phyloP scores from a whole-genome alignment of 2,329 filamentous ascomycete species.

The Ophiostoma angusticollis region DNA sequence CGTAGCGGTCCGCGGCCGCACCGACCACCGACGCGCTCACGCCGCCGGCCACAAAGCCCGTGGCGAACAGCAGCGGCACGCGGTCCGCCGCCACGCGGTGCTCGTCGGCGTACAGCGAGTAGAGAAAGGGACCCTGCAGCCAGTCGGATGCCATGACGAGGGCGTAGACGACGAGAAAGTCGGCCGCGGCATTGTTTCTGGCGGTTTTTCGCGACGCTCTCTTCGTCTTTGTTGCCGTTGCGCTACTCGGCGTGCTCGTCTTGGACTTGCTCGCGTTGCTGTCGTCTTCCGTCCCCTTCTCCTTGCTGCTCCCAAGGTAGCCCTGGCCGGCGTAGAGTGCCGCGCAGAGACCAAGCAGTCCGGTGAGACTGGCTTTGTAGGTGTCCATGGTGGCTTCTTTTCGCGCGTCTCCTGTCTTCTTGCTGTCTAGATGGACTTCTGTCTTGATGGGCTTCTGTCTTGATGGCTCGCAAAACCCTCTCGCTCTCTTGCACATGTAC shows the following conservation, averaged over 20 bases:
- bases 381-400: slow-evolving; percentile 15
- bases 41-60: slow-evolving; percentile 32
- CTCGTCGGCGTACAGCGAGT: slow-evolving; percentile 24
- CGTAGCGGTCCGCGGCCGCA: slow-evolving; percentile 34
- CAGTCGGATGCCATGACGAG: slow-evolving; percentile 39
- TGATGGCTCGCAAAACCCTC: too few species aligned
- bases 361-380: slow-evolving; percentile 24
- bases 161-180: slow-evolving; percentile 32
- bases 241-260: neutral
- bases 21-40: slow-evolving; percentile 33
- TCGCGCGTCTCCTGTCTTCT: neutral
- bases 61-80: slow-evolving; percentile 29
- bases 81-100: slow-evolving; percentile 17
- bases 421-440: neutral
- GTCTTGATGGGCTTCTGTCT: too few species aligned
- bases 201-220: neutral
- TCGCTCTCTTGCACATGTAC: too few species aligned
- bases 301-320: slow-evolving; percentile 2
- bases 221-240: neutral
- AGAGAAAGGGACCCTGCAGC: slow-evolving; percentile 28
- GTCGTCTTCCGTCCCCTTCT: neutral
- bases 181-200: slow-evolving; percentile 12
- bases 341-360: slow-evolving; percentile 22
- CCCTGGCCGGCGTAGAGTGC: slow-evolving; percentile 16
- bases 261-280: neutral